These are phyloP conservation scores for Rhexocercosporidium sp. DNA, from an alignment of 2,329 filamentous ascomycete species.

Conservation along the genomic window DNA sequence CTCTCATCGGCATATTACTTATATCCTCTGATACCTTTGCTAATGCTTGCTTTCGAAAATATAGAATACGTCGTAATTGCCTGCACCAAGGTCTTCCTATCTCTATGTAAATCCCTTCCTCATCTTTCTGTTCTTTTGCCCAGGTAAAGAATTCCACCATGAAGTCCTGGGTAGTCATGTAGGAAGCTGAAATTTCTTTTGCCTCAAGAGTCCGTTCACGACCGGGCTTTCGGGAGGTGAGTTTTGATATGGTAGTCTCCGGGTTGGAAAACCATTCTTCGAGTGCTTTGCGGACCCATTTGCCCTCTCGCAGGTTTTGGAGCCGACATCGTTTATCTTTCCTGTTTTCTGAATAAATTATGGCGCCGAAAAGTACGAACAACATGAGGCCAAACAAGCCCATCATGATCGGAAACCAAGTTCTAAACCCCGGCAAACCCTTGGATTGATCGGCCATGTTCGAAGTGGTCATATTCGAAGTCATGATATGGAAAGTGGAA, in stretches of 20 bases:
- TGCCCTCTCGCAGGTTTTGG: constrained; percentile 5
- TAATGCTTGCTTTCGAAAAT: constrained; percentile 4
- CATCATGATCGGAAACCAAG: constrained; percentile 7
- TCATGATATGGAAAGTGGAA: neutral
- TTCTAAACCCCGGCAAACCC: neutral
- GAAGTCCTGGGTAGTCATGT: neutral
- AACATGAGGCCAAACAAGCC: neutral
- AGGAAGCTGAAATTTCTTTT: neutral
- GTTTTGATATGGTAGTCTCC: neutral
- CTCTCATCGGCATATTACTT: constrained; percentile 3
- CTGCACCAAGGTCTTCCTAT: constrained; percentile 1
- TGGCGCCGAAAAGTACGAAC: neutral
- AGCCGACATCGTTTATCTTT: neutral
- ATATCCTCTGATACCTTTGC: constrained; percentile 1
- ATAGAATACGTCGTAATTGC: constrained; percentile 4
- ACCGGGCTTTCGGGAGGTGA: neutral
- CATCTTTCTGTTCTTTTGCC: constrained; percentile 1
- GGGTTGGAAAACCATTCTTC: neutral
- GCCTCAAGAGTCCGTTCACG: neutral
- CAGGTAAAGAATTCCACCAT: constrained; percentile 5
- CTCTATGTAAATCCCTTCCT: neutral
- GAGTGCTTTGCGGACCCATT: constrained; percentile 1
- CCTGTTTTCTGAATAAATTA: neutral
- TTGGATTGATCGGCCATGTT: neutral
- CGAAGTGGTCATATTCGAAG: constrained; percentile 3